phyloP scores from a whole-genome alignment of 306 rosid species.

The Inga laurina region DNA sequence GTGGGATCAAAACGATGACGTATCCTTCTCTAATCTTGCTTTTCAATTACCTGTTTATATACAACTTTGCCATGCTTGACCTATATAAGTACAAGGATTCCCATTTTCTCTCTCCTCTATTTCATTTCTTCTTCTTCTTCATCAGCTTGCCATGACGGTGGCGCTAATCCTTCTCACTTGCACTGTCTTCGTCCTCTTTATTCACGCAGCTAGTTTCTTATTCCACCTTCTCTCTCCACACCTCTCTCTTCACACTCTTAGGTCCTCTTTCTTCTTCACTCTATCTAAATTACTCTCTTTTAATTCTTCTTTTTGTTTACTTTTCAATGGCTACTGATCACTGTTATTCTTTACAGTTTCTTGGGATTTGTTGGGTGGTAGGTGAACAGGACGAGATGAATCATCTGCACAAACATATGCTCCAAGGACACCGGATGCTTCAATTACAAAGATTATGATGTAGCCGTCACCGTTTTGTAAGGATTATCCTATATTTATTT shows the following conservation, averaged over 20 bases:
- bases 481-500: background rate
- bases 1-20: background rate
- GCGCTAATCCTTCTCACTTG: constrained; percentile 14
- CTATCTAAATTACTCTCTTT: background rate
- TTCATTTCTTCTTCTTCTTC: background rate
- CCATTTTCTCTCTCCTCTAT: background rate
- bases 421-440: background rate
- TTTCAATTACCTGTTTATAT: background rate
- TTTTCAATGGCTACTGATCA: background rate
- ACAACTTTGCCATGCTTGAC: too few relatives aligned
- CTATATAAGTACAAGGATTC: background rate
- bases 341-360: constrained; percentile 44
- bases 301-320: background rate
- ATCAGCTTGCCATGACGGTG: background rate
- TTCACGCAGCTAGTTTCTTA: constrained; percentile 24
- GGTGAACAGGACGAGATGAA: background rate
- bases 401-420: background rate
- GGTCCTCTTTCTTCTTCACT: background rate
- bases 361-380: constrained; percentile 58
- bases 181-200: constrained; percentile 22
- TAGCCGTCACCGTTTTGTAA: background rate
- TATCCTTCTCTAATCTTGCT: background rate
- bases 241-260: constrained; percentile 21
- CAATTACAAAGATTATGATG: background rate
- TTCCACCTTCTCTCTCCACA: constrained; percentile 27